phyloP scores from a whole-genome alignment of 2,329 filamentous ascomycete species.

The Zalaria sp. region DNA sequence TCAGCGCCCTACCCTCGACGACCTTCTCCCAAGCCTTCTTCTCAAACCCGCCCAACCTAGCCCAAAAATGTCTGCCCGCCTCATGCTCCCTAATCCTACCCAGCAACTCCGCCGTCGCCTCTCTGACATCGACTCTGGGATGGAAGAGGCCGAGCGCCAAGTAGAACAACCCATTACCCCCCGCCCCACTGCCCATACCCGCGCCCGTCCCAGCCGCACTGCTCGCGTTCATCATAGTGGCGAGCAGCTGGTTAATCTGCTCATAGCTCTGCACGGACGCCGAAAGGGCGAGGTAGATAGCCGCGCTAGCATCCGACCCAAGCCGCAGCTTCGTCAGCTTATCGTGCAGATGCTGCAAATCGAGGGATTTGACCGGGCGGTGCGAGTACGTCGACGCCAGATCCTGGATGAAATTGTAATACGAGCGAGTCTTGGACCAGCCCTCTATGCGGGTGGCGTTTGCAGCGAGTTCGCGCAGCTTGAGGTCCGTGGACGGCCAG shows the following conservation, averaged over 20 bases:
- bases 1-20: slow-evolving; percentile 12
- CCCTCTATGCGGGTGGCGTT: slow-evolving; percentile 91
- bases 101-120: slow-evolving; percentile 63
- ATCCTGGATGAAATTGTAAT: slow-evolving; percentile 70
- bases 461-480: slow-evolving; percentile 74
- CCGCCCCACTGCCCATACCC: slow-evolving; percentile 60
- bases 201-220: slow-evolving; percentile 3
- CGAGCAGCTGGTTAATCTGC: slow-evolving; percentile 52
- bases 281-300: slow-evolving; percentile 73
- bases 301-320: slow-evolving; percentile 58
- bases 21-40: slow-evolving; percentile 75
- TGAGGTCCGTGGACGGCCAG: slow-evolving; percentile 72
- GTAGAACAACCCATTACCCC: slow-evolving; percentile 80
- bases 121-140: slow-evolving; percentile 64
- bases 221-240: slow-evolving; percentile 13
- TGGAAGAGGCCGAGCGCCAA: slow-evolving; percentile 85
- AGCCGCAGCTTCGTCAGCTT: slow-evolving; percentile 73
- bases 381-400: slow-evolving; percentile 19
- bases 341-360: slow-evolving; percentile 86
- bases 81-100: slow-evolving; percentile 76
- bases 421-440: slow-evolving; percentile 89
- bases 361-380: slow-evolving; percentile 59
- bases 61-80: slow-evolving; percentile 89
- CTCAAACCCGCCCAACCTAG: slow-evolving; percentile 69
- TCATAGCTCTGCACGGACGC: slow-evolving; percentile 51